phyloP scores from a whole-genome alignment of 768 basidiomycete genomes.

The Amanita pseudoporphyria region DNA sequence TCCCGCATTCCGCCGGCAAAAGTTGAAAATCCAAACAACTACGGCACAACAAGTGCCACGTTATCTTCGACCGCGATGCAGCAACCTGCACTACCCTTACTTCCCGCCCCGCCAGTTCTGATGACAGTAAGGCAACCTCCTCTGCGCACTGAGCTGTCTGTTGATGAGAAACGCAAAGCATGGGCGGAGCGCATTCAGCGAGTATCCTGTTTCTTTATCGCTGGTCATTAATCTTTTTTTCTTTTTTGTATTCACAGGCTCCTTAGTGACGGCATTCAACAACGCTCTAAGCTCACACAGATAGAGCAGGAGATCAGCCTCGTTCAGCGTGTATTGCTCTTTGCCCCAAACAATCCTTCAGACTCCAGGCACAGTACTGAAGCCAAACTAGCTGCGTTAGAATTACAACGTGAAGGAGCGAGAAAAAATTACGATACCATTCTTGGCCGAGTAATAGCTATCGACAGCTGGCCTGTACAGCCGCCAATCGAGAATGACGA shows the following conservation, averaged over 20 bases:
- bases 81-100: slow-evolving; percentile 10
- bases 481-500: slow-evolving; percentile 14
- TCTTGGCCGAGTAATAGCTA: slow-evolving; percentile 13
- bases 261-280: slow-evolving; percentile 7
- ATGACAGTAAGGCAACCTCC: slow-evolving; percentile 6
- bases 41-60: background rate
- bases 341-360: slow-evolving; percentile 8
- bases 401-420: slow-evolving; percentile 13
- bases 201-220: background rate
- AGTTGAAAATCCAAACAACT: too few relatives aligned
- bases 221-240: background rate
- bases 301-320: slow-evolving; percentile 13
- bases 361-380: slow-evolving; percentile 12
- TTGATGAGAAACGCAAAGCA: slow-evolving; percentile 11
- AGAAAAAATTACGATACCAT: slow-evolving; percentile 12
- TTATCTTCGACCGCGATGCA: background rate
- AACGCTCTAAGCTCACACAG: slow-evolving; percentile 9
- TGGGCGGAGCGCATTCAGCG: slow-evolving; percentile 20
- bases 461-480: slow-evolving; percentile 21
- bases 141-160: slow-evolving; percentile 7
- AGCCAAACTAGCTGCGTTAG: slow-evolving; percentile 13
- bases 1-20: background rate
- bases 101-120: slow-evolving; percentile 12
- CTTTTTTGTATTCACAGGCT: slow-evolving; percentile 4
- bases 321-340: slow-evolving; percentile 10